These are phyloP conservation scores for Piper longum DNA, from an alignment of 164 flowering plant genomes.

Conservation along the genomic window DNA sequence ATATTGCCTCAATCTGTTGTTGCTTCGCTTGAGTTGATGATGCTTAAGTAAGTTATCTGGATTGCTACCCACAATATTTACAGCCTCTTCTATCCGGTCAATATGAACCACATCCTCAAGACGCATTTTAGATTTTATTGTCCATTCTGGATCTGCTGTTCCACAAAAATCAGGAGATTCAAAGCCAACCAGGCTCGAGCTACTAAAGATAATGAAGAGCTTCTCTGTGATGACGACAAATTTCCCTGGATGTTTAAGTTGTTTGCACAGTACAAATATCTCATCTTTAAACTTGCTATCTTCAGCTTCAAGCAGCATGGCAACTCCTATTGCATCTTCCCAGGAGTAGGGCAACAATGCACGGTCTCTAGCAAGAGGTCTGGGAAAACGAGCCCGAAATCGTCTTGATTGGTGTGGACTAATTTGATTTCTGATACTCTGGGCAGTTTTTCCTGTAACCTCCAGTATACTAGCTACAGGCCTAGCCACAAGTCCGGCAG, in stretches of 20 bases:
- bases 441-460: constrained; percentile 93
- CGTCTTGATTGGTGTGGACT: constrained; percentile 36
- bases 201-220: constrained; percentile 43
- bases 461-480: constrained; percentile 95
- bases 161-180: constrained; percentile 52
- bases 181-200: constrained; percentile 41
- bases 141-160: constrained; percentile 62
- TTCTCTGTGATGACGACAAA: constrained; percentile 54
- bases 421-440: constrained; percentile 85
- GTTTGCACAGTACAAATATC: constrained; percentile 46
- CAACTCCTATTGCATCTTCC: constrained; percentile 87
- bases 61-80: constrained; percentile 70
- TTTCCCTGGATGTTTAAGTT: constrained; percentile 54
- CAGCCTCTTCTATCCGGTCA: constrained; percentile 34
- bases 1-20: constrained; percentile 30
- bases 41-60: constrained; percentile 33
- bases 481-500: constrained; percentile 84
- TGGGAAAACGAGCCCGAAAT: constrained; percentile 63
- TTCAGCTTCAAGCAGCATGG: constrained; percentile 43
- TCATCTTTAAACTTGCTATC: constrained; percentile 48
- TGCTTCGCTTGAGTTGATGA: constrained; percentile 22
- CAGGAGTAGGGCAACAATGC: constrained; percentile 77
- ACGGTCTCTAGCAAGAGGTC: constrained; percentile 51
- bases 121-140: constrained; percentile 43
- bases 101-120: constrained; percentile 61